These are phyloP conservation scores for Blumeria hordei DNA, from an alignment of 2,329 filamentous ascomycete genomes.

Conservation along the genomic window DNA sequence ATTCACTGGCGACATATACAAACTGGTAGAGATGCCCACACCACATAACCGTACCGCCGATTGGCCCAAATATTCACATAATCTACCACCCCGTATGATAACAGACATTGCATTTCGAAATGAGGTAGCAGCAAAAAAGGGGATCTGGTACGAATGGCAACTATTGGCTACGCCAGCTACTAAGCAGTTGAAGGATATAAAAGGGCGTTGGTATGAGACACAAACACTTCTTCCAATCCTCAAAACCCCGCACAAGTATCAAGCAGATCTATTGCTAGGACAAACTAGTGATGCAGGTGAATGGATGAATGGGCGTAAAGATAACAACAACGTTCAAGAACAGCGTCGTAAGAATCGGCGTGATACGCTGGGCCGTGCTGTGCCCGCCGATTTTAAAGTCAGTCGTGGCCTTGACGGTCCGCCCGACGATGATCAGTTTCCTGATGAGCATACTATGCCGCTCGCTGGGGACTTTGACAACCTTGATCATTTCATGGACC, in stretches of 20 bases:
- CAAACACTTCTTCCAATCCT: conserved; percentile 21
- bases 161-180: conserved; percentile 13
- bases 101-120: conserved; percentile 19
- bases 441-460: conserved; percentile 6
- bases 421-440: conserved; percentile 11
- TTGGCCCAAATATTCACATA: conserved; percentile 16
- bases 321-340: conserved; percentile 13
- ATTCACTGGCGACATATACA: conserved; percentile 27
- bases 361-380: conserved; percentile 15
- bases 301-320: conserved; percentile 23
- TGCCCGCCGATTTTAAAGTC: conserved; percentile 15
- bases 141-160: conserved; percentile 13
- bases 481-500: conserved; percentile 6
- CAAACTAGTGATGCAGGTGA: conserved; percentile 19
- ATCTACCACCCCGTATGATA: conserved; percentile 23
- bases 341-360: conserved; percentile 13
- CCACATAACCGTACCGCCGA: conserved; percentile 14
- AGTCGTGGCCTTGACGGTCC: conserved; percentile 15
- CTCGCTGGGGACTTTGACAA: background rate
- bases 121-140: conserved; percentile 19
- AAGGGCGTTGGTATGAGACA: conserved; percentile 36
- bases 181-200: conserved; percentile 21
- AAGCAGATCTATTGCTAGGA: conserved; percentile 14
- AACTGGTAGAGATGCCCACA: conserved; percentile 19
- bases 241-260: conserved; percentile 13